Evolutionary conservation across 2,329 filamentous ascomycete genomes (phyloP).

Genomic region (Cordyceps cicadae): DNA sequence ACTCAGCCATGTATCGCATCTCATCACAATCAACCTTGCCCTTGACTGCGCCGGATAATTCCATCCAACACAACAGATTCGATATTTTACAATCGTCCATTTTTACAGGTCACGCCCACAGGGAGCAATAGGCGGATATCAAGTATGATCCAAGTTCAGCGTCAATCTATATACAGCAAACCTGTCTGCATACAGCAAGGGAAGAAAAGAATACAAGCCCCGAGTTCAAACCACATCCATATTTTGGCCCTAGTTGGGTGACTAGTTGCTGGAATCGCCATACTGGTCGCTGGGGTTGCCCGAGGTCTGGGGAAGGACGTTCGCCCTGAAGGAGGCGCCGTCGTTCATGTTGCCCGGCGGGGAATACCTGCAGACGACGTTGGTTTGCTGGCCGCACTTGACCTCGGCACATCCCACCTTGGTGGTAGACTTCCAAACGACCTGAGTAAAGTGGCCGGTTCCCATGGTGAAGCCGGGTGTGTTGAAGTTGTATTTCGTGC

Average conservation of each 20-base stretch:
- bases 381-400: constrained; percentile 11
- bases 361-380: constrained; percentile 7
- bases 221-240: background rate
- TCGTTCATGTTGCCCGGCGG: constrained; percentile 6
- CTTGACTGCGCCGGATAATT: background rate
- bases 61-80: background rate
- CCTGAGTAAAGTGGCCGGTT: constrained; percentile 65
- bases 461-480: constrained; percentile 46
- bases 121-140: background rate
- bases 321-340: background rate
- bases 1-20: background rate
- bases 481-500: constrained; percentile 49
- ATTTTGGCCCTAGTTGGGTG: background rate
- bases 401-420: constrained; percentile 45
- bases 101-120: background rate
- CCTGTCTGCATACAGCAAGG: background rate
- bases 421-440: constrained; percentile 60
- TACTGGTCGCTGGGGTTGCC: background rate
- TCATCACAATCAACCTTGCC: background rate
- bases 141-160: background rate
- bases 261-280: too few relatives aligned
- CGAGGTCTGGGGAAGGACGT: constrained; percentile 7
- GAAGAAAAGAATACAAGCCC: background rate
- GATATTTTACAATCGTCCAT: background rate
- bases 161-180: background rate